Base-by-base conservation (phyloP, 2,329 filamentous ascomycete genomes). In the Ophiostoma sp. region DNA sequence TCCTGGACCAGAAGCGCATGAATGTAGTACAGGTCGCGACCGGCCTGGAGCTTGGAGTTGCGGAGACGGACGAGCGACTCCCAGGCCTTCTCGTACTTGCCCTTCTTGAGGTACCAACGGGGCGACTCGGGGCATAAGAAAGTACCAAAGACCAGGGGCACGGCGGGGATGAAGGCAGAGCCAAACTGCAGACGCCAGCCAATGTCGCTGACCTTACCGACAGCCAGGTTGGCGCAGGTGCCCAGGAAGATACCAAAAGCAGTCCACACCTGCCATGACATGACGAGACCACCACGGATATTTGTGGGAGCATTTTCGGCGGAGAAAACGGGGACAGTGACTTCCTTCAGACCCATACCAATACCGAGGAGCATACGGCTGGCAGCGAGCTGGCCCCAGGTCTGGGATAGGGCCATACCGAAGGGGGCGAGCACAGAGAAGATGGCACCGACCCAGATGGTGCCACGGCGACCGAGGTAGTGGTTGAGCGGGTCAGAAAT, bases 221-320 rank as follows among this genome's bases (percentile, higher is more conserved):
- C 88, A 3, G 86, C 88, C 39, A 92, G 83, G 77, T 92, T 92
- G 75, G 90, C 90, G 73, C 85, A 87, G 72, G 87, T 90, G 11
- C 91, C 91, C 25, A 92, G 82, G 80, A 92, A 90, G 75, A 85
- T 85, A 66, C 84, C 75, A 72, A 82, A 92, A 81, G 75, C 75
- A 9, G 74, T 76, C 73, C 85, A 89, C 22, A 88, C 78, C 48
- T 76, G 91, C 92, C 93, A 95, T 75, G 90, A 90, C 92, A 95
- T 95, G 75, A 95, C 92, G 22, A 96, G 84, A 8, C 91, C 92
- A 76, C 92, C 92, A 79, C 92, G 88, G 72, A 94, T 90, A 1
- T 85, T 80, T 1, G 91, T 89, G 0, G 92, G 92, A 0, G 90
- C 88, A 73, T 89, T 92, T 80, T 95, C 92, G 1, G 92, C 92